These are phyloP conservation scores for Ceratocystis smalleyi DNA, from an alignment of 2,329 filamentous ascomycete genomes.

Conservation along the genomic window DNA sequence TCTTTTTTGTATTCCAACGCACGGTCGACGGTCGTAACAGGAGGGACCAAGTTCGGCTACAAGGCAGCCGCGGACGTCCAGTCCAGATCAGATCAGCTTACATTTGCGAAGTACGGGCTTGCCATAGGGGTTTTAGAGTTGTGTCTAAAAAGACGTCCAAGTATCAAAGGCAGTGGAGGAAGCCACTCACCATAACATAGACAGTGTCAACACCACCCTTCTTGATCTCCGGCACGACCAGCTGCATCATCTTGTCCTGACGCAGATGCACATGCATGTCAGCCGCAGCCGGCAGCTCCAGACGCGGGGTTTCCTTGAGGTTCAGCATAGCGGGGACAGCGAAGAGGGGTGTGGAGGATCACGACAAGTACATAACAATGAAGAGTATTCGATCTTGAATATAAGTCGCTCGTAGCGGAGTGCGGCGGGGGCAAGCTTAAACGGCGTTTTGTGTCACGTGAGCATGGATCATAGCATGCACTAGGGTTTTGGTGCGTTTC, in stretches of 20 bases:
- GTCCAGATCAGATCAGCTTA: constrained; percentile 7
- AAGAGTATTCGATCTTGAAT: not conserved
- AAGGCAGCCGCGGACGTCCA: not conserved
- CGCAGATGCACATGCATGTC: constrained; percentile 60
- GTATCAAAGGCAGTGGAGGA: not conserved
- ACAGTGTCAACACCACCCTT: constrained; percentile 51
- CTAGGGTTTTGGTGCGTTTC: not conserved
- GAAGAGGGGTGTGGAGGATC: not conserved
- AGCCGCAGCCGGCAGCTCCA: constrained; percentile 47
- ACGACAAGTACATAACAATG: too few relatives aligned
- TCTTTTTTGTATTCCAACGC: constrained; percentile 51
- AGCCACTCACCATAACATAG: constrained; percentile 26
- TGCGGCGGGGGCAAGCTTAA: not conserved
- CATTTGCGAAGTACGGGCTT: not conserved
- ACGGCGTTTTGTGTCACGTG: not conserved
- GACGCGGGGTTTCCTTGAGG: constrained; percentile 24
- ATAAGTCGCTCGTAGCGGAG: not conserved
- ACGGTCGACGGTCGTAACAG: constrained; percentile 40
- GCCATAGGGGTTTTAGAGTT: too few relatives aligned
- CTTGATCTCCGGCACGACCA: constrained; percentile 36
- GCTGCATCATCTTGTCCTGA: constrained; percentile 48
- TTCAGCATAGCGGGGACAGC: constrained; percentile 21
- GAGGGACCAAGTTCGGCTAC: constrained; percentile 27
- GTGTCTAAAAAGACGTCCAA: not conserved
- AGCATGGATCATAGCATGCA: not conserved